Percentiles rank a stretch among this genome's conserved stretches.
Conservation (phyloP, 2,329 filamentous ascomycete genomes). For the Penicillium sp. region DNA sequence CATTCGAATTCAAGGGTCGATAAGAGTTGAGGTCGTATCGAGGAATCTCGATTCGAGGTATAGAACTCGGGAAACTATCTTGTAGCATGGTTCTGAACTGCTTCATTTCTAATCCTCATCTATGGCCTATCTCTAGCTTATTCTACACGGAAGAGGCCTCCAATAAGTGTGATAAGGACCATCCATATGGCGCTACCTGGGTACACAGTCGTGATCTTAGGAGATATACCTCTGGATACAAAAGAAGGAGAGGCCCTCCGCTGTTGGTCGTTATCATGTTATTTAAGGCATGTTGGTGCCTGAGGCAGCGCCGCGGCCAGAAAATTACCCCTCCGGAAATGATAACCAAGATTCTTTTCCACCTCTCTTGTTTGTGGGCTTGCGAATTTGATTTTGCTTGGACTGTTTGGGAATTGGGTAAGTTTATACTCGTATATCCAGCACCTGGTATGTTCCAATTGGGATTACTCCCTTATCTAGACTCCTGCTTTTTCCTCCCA, state of each 20-base stretch:
- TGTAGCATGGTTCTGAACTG: too few species aligned
- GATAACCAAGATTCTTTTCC: constrained; percentile 15
- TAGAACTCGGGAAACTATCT: too few species aligned
- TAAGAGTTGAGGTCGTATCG: neutral
- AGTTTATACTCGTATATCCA: constrained; percentile 3
- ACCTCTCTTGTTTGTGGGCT: constrained; percentile 17
- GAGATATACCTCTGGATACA: too few species aligned
- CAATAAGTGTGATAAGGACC: too few species aligned
- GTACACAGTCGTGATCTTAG: too few species aligned
- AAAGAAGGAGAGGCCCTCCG: too few species aligned
- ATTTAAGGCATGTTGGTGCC: constrained; percentile 22
- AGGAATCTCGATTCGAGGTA: too few species aligned
- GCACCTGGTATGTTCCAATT: neutral
- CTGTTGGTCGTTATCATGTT: neutral
- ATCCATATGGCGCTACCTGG: too few species aligned
- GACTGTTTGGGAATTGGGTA: constrained; percentile 4
- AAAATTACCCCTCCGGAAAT: constrained; percentile 42
- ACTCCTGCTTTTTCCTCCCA: neutral
- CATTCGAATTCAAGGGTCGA: neutral
- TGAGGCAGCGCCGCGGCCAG: constrained; percentile 31
- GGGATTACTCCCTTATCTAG: neutral
- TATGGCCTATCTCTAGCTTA: too few species aligned
- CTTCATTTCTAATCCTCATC: too few species aligned
- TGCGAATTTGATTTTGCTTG: constrained; percentile 15
- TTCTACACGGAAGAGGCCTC: too few species aligned